A percentile compares a stretch with the other conserved stretches of the same genome.
Evolutionary conservation across 2,329 filamentous ascomycete species (phyloP).

Genomic region (Penicillium sp.): DNA sequence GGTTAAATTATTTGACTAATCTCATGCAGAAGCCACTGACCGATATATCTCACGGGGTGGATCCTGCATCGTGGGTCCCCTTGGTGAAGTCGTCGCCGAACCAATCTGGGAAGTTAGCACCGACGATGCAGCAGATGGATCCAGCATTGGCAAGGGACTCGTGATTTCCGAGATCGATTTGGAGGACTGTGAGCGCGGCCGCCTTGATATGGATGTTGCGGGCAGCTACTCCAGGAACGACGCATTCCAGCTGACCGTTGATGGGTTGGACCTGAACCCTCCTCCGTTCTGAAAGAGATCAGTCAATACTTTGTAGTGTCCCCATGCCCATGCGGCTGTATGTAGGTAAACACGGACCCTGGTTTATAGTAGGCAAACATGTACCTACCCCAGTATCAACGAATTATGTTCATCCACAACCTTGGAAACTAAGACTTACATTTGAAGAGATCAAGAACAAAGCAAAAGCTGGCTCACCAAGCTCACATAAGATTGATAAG

Average conservation of each 20-base stretch:
- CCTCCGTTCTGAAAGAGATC: constrained; percentile 48
- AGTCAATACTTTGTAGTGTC: background rate
- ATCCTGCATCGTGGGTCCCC: constrained; percentile 76
- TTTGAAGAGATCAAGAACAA: no score
- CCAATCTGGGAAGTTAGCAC: constrained; percentile 74
- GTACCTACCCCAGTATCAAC: no score
- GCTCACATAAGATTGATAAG: no score
- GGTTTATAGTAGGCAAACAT: no score
- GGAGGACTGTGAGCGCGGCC: constrained; percentile 80
- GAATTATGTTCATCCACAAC: no score
- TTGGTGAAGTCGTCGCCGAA: constrained; percentile 76
- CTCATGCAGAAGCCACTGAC: background rate
- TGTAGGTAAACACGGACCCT: background rate
- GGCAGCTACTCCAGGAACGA: constrained; percentile 82
- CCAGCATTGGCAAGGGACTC: constrained; percentile 48
- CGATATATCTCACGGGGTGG: constrained; percentile 71
- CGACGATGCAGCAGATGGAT: constrained; percentile 34
- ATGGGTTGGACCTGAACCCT: constrained; percentile 61
- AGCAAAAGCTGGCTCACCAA: no score
- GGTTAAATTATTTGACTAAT: background rate
- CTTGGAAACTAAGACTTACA: no score
- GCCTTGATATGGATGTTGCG: constrained; percentile 79
- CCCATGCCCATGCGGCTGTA: background rate
- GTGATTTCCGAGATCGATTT: constrained; percentile 77
- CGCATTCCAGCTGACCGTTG: constrained; percentile 61